Base-by-base conservation (phyloP, 2,329 filamentous ascomycete genomes). In the Aureobasidium sp. region DNA sequence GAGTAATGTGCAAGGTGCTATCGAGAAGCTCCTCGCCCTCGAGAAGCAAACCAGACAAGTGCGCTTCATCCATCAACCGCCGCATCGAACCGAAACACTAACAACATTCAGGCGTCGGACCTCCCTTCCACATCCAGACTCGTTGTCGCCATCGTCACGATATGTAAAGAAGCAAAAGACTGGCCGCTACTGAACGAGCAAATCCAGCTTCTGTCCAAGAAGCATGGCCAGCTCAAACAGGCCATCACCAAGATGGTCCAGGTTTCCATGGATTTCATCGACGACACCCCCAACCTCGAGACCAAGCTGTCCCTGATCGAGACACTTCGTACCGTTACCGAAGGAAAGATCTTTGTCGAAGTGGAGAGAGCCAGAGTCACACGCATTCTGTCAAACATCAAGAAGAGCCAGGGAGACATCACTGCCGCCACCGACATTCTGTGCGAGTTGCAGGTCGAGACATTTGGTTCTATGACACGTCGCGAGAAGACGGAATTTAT, bases 291-390 rank as follows among this genome's bases (percentile, higher is more conserved):
- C 37, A 88, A 85, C 70, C 72, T 90, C 64, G 91, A 97, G 68
- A 91, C 86, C 39, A 99, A 97, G 79, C 81, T 99, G 62, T 88
- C 90, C 27, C 86, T 96, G 63, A 99, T 99, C 71, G 93, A 99
- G 77, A 95, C 93, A 1, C 77, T 99, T 70, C 86, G 94, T 69
- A 97, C 93, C 45, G 93, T 99, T 53, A 99, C 94, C 9, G 94
- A 99, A 77, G 94, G 94, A 78, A 99, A 99, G 88, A 99, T 99
- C 74, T 99, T 99, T 71, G 93, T 99, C 69, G 94, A 99, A 80
- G 94, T 99, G 59, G 94, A 99, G 82, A 87, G 94, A 68, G 94
- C 94, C 66, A 89, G 94, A 68, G 88, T 99, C 63, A 99, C 94
- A 69, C 91, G 88, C 73, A 95, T 96, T 67, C 83, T 99, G 13